These are phyloP conservation scores for Bipolaris bicolor DNA, from an alignment of 2,329 filamentous ascomycete genomes.

Conservation along the genomic window DNA sequence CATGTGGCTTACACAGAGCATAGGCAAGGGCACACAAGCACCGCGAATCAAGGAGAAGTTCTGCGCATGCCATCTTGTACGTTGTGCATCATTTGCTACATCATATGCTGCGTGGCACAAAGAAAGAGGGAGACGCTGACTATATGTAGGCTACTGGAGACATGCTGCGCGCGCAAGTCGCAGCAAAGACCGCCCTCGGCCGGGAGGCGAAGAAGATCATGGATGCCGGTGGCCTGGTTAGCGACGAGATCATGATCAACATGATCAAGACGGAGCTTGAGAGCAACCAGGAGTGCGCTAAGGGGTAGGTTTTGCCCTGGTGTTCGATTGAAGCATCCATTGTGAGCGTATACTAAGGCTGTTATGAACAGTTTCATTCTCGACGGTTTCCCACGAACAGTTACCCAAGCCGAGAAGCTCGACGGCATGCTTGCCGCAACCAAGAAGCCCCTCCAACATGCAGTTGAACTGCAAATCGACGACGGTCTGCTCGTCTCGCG, in stretches of 20 bases:
- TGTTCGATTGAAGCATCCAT: not conserved
- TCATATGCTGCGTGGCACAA: not conserved
- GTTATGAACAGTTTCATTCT: conserved; percentile 80
- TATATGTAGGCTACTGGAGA: conserved; percentile 84
- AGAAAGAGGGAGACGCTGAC: conserved; percentile 23
- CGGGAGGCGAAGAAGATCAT: conserved; percentile 99
- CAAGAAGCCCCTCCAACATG: conserved; percentile 88
- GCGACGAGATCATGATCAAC: conserved; percentile 98
- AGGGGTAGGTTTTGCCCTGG: conserved; percentile 68
- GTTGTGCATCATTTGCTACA: conserved; percentile 36
- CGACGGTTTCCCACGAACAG: conserved; percentile 96
- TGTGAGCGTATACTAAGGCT: conserved; percentile 4
- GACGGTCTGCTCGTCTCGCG: conserved; percentile 90
- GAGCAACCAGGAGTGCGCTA: conserved; percentile 92
- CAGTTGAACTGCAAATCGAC: conserved; percentile 95
- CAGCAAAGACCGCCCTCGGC: conserved; percentile 93
- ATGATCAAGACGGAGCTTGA: conserved; percentile 99
- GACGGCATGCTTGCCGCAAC: conserved; percentile 85
- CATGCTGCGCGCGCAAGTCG: conserved; percentile 98
- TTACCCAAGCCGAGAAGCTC: conserved; percentile 91
- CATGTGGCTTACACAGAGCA: conserved; percentile 32
- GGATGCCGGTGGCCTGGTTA: conserved; percentile 96
- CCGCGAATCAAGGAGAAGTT: conserved; percentile 98
- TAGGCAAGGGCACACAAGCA: conserved; percentile 98
- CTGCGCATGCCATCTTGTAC: conserved; percentile 93